Conservation (phyloP, 2,329 filamentous ascomycete species). For the Cryphonectria carpinicola region DNA sequence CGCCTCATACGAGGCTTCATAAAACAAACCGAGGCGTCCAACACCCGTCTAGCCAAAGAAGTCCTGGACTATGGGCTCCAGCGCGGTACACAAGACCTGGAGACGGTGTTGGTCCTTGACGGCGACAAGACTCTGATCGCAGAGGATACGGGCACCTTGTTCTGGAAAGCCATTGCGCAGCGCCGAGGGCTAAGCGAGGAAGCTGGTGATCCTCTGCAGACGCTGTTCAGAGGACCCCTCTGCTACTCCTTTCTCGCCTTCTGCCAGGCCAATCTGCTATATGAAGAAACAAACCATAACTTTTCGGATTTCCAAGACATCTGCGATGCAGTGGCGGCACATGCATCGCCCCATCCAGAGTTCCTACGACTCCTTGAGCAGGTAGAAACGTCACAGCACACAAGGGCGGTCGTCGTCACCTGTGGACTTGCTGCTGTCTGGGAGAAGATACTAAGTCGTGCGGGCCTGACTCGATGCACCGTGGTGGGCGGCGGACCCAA, state of each 20-base stretch:
- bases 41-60: not conserved
- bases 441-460: not conserved
- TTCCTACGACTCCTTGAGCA: not conserved
- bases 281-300: not conserved
- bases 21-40: not conserved
- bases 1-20: not conserved
- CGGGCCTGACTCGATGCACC: not conserved
- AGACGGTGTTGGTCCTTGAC: not conserved
- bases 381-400: not conserved
- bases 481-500: not conserved
- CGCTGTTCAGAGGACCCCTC: not conserved
- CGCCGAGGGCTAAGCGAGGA: not conserved
- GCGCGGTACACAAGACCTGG: not conserved
- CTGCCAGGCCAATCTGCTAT: not conserved
- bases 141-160: not conserved
- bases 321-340: not conserved
- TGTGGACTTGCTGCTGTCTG: slow-evolving; percentile 1
- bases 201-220: not conserved
- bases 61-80: not conserved
- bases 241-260: not conserved
- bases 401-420: not conserved
- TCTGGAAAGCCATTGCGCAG: not conserved
- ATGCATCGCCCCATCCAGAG: not conserved
- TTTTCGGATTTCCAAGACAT: not conserved
- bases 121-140: slow-evolving; percentile 4